Conservation (phyloP, 2,329 filamentous ascomycete species). For the Emergomyces orientalis region DNA sequence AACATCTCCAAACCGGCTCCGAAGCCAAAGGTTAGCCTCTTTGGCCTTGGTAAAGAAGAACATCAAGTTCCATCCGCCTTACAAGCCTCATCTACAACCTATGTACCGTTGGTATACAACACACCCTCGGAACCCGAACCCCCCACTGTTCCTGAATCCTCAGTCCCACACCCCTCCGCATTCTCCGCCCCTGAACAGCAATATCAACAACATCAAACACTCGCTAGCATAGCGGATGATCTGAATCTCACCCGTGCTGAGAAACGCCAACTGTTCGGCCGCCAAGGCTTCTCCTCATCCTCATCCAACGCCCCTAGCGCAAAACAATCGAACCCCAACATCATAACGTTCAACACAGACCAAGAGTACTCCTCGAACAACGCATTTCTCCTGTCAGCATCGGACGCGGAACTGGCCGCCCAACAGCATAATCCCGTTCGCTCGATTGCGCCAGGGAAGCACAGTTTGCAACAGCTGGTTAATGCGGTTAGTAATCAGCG, state of each 20-base stretch:
- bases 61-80: conserved; percentile 12
- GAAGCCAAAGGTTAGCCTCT: conserved; percentile 39
- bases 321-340: conserved; percentile 48
- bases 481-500: conserved; percentile 71
- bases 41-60: conserved; percentile 31
- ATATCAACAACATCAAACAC: conserved; percentile 39
- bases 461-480: conserved; percentile 79
- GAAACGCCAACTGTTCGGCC: conserved; percentile 76
- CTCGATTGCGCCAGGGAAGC: conserved; percentile 75
- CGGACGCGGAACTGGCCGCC: conserved; percentile 37
- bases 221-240: conserved; percentile 63
- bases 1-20: conserved; percentile 16
- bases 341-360: conserved; percentile 84
- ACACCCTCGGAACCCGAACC: conserved; percentile 14
- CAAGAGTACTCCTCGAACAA: conserved; percentile 81
- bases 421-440: conserved; percentile 72
- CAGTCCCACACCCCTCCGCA: conserved; percentile 5
- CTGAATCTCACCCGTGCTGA: conserved; percentile 70
- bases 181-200: not conserved
- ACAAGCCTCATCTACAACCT: conserved; percentile 20
- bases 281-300: conserved; percentile 31
- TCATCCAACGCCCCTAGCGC: conserved; percentile 22
- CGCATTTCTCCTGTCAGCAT: conserved; percentile 60
- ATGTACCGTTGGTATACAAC: conserved; percentile 35
- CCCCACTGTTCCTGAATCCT: conserved; percentile 1